Evolutionary conservation across 495 filamentous ascomycete species (phyloP).

Genomic region (Aspergillus nanangensis): DNA sequence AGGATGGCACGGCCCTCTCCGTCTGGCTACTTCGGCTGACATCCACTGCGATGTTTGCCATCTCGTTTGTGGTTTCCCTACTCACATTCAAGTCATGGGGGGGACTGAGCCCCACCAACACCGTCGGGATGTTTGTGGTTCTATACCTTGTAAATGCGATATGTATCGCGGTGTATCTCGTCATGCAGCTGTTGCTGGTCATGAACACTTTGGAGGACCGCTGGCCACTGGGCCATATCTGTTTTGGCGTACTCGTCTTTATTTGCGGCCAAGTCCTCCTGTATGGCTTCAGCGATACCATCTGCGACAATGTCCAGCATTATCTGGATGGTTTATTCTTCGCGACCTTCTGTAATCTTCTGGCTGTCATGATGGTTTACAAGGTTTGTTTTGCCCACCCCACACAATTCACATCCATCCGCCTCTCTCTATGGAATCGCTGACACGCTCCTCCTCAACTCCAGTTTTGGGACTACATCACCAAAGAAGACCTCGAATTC

Average conservation of each 20-base stretch:
- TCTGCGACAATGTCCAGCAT: constrained; percentile 84
- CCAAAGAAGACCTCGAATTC: constrained; percentile 96
- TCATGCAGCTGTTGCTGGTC: constrained; percentile 83
- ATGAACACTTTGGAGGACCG: constrained; percentile 87
- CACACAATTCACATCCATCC: not conserved
- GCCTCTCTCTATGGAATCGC: too few species aligned
- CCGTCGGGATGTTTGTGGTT: constrained; percentile 85
- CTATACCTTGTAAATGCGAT: constrained; percentile 89
- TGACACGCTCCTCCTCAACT: constrained; percentile 6
- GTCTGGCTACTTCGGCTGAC: constrained; percentile 85
- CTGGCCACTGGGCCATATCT: constrained; percentile 91
- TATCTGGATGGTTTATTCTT: constrained; percentile 96
- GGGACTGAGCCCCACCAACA: constrained; percentile 78
- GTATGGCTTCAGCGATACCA: constrained; percentile 80
- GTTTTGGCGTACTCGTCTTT: constrained; percentile 90
- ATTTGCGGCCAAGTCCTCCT: constrained; percentile 88
- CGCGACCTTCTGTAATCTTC: constrained; percentile 85
- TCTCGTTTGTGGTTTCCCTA: constrained; percentile 82
- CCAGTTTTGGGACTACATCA: constrained; percentile 99
- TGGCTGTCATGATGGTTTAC: constrained; percentile 99
- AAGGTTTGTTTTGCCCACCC: constrained; percentile 60
- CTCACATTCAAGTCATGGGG: constrained; percentile 93
- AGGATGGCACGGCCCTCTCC: constrained; percentile 93
- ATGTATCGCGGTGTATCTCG: constrained; percentile 78
- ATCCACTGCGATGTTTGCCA: constrained; percentile 75